phyloP scores from a whole-genome alignment of 2,329 filamentous ascomycete species.

The Penicillium sp. region DNA sequence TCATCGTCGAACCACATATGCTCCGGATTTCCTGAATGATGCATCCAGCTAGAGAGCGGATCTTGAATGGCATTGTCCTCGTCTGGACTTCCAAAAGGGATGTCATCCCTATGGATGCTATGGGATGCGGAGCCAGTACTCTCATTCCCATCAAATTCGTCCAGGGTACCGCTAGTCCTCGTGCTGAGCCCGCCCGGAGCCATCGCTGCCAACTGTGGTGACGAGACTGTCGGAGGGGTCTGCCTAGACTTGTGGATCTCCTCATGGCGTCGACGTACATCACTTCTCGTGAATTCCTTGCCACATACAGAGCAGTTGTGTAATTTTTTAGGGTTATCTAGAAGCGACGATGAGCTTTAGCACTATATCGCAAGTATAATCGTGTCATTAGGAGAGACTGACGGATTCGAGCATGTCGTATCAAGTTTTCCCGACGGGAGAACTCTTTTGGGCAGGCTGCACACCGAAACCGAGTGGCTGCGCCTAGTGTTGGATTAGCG shows the following conservation, averaged over 20 bases:
- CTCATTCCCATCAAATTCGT: background rate
- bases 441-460: constrained; percentile 9
- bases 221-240: background rate
- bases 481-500: background rate
- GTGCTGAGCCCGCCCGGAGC: background rate
- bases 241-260: constrained; percentile 7
- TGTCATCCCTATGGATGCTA: background rate
- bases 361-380: background rate
- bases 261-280: constrained; percentile 13
- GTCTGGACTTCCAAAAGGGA: background rate
- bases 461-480: constrained; percentile 8
- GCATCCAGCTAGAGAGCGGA: constrained; percentile 4
- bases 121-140: background rate
- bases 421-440: constrained; percentile 8
- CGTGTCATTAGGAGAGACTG: background rate
- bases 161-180: background rate
- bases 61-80: background rate
- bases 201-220: background rate
- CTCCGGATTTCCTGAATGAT: constrained; percentile 2
- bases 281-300: constrained; percentile 13
- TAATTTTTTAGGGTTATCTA: constrained; percentile 7
- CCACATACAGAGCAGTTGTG: constrained; percentile 8
- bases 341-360: background rate
- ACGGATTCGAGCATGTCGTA: constrained; percentile 10
- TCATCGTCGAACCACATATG: constrained; percentile 12